phyloP scores from a whole-genome alignment of 441 rosid species.

The Syzygium syzygioides region DNA sequence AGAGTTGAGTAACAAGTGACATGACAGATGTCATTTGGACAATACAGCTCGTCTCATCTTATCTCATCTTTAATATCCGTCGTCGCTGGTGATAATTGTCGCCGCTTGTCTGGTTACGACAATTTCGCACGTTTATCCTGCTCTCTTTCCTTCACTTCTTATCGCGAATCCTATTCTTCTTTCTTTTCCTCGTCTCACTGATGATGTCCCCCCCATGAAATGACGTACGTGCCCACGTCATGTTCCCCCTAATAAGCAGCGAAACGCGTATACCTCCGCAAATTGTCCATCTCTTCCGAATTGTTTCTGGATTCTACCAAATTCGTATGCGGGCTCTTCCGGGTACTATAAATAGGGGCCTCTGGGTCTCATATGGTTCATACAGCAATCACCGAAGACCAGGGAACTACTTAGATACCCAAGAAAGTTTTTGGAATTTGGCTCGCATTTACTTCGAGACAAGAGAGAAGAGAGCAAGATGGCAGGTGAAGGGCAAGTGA shows the following conservation, averaged over 20 bases:
- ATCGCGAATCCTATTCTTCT: no score
- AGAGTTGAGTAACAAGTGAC: background rate
- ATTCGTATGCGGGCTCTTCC: background rate
- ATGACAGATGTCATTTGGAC: background rate
- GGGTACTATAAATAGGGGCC: background rate
- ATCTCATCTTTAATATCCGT: background rate
- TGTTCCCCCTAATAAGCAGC: background rate
- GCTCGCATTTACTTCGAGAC: background rate
- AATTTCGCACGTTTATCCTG: background rate
- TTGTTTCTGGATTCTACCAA: background rate
- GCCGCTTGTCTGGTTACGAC: background rate
- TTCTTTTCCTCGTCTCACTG: background rate
- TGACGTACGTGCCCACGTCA: background rate
- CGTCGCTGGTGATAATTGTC: background rate
- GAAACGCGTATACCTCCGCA: background rate
- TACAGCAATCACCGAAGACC: background rate
- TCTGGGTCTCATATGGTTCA: background rate
- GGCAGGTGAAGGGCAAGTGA: conserved; percentile 14
- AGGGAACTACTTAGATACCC: background rate
- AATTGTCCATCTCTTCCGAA: background rate
- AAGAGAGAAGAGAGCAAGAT: background rate
- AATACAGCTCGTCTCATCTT: background rate
- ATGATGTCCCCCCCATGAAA: background rate
- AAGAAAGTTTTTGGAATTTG: background rate
- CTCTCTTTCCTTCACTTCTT: background rate